Conservation (phyloP, 2,329 filamentous ascomycete genomes). For the Dichotomopilus funicola region DNA sequence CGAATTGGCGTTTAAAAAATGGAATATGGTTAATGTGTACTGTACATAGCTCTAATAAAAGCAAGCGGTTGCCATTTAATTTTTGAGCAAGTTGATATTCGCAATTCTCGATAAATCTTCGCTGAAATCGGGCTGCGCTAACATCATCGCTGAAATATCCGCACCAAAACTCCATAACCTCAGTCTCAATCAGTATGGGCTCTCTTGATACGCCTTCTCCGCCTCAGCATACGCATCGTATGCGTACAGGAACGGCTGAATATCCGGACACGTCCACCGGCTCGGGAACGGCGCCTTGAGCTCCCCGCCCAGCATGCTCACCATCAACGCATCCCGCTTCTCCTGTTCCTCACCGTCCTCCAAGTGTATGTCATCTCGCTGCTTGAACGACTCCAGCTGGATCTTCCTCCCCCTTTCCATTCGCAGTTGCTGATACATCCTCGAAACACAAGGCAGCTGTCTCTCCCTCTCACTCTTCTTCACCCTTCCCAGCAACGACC, state of each 20-base stretch:
- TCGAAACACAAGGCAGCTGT: slow-evolving; percentile 39
- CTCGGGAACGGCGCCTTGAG: slow-evolving; percentile 50
- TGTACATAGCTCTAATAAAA: not conserved
- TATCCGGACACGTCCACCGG: slow-evolving; percentile 55
- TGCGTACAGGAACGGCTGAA: slow-evolving; percentile 59
- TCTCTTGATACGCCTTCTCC: slow-evolving; percentile 28
- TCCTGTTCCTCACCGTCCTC: slow-evolving; percentile 50
- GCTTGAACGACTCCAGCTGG: slow-evolving; percentile 53
- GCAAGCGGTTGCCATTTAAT: too few species aligned
- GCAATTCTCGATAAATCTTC: too few species aligned
- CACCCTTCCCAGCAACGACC: slow-evolving; percentile 48
- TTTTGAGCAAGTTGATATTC: not conserved
- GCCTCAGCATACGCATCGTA: slow-evolving; percentile 56
- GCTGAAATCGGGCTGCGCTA: too few species aligned
- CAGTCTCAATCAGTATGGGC: slow-evolving; percentile 18
- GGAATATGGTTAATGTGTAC: not conserved
- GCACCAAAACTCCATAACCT: not conserved
- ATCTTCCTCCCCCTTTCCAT: slow-evolving; percentile 47
- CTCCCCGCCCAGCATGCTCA: slow-evolving; percentile 45
- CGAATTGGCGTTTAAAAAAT: too few species aligned
- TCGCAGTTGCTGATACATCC: slow-evolving; percentile 41
- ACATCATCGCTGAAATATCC: not conserved
- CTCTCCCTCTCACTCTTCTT: slow-evolving; percentile 37
- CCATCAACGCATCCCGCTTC: slow-evolving; percentile 50
- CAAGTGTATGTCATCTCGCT: slow-evolving; percentile 49